A percentile compares a stretch with the other conserved stretches of the same genome.
phyloP scores from a whole-genome alignment of 805 yeast genomes.

The Starmerella geochares region DNA sequence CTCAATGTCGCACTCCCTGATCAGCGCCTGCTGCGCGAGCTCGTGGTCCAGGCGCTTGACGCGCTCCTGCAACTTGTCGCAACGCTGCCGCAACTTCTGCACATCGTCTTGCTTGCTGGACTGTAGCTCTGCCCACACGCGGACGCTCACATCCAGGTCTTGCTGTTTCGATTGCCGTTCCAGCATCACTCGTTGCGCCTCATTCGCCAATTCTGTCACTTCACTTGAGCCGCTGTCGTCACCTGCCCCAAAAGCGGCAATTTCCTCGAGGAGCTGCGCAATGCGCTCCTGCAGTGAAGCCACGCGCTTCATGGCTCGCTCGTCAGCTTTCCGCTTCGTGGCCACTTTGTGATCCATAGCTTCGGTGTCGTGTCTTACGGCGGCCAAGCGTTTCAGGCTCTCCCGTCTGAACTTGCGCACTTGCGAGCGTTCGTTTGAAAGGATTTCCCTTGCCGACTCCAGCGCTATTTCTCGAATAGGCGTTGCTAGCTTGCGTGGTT shows the following conservation, averaged over 20 bases:
- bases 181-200: constrained; percentile 7
- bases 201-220: constrained; percentile 7
- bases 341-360: constrained; percentile 9
- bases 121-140: constrained; percentile 16
- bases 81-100: constrained; percentile 12
- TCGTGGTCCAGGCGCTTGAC: constrained; percentile 7
- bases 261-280: constrained; percentile 14
- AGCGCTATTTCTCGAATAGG: constrained; percentile 8
- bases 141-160: constrained; percentile 13
- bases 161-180: constrained; percentile 11
- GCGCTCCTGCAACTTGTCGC: constrained; percentile 12
- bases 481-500: constrained; percentile 10
- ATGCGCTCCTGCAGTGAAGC: constrained; percentile 17
- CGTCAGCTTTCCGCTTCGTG: constrained; percentile 17
- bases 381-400: constrained; percentile 11
- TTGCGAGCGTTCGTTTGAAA: constrained; percentile 9
- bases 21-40: neutral
- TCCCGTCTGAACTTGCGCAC: constrained; percentile 17
- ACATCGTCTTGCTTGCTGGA: constrained; percentile 10
- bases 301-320: constrained; percentile 21
- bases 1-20: neutral
- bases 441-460: neutral
- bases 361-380: constrained; percentile 15
- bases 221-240: neutral
- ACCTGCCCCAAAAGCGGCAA: neutral